Evolutionary conservation across 805 yeast species (phyloP).

Genomic region (Saccharomycopsis selenospora): DNA sequence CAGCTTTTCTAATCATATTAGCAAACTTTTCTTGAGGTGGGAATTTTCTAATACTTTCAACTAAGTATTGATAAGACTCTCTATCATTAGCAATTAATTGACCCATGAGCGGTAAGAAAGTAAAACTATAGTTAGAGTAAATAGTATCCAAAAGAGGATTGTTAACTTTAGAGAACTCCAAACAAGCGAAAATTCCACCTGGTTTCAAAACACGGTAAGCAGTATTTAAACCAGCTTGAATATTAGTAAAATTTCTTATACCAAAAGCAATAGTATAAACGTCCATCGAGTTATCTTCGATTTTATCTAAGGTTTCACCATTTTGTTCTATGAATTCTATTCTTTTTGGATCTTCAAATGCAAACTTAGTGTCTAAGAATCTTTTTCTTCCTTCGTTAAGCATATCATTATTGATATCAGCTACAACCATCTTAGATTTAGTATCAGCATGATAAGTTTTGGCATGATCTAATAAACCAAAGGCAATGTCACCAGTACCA

Average conservation of each 20-base stretch:
- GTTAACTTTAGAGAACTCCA: slow-evolving; percentile 89
- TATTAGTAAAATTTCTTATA: slow-evolving; percentile 90
- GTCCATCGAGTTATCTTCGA: slow-evolving; percentile 84
- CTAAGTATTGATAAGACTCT: slow-evolving; percentile 92
- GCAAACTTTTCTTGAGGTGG: slow-evolving; percentile 91
- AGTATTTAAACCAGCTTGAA: slow-evolving; percentile 89
- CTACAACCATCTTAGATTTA: slow-evolving; percentile 76
- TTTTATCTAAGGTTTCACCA: slow-evolving; percentile 81
- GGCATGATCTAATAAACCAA: slow-evolving; percentile 90
- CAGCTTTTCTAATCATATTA: slow-evolving; percentile 88
- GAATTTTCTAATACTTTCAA: slow-evolving; percentile 86
- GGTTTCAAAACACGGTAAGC: slow-evolving; percentile 95
- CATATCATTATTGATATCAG: slow-evolving; percentile 96
- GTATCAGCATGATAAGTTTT: slow-evolving; percentile 66
- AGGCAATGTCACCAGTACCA: slow-evolving; percentile 98
- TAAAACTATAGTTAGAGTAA: slow-evolving; percentile 85
- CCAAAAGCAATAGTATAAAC: slow-evolving; percentile 96
- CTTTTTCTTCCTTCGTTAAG: slow-evolving; percentile 84
- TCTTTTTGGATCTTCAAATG: slow-evolving; percentile 40
- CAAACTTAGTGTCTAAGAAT: slow-evolving; percentile 52
- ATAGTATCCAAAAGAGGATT: slow-evolving; percentile 65
- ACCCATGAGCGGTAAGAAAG: slow-evolving; percentile 87
- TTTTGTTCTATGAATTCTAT: slow-evolving; percentile 82
- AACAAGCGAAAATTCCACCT: slow-evolving; percentile 95
- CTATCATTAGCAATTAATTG: slow-evolving; percentile 92